Conservation (phyloP, 371 early-diverging fungal genomes). For the Choanephora cucurbitarum region DNA sequence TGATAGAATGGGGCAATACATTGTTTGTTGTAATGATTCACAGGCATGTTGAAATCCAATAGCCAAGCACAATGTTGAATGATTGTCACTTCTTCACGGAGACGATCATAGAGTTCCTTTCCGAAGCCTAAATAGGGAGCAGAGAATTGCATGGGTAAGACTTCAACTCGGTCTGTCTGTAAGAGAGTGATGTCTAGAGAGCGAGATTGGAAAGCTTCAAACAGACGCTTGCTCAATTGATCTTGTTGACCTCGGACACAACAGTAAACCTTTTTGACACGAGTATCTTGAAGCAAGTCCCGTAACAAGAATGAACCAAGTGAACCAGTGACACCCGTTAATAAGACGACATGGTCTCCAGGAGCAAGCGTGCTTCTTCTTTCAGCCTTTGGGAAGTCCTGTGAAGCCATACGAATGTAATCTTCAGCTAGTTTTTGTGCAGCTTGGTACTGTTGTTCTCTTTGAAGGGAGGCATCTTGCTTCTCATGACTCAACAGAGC, state of each 20-base stretch:
- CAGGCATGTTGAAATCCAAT: slow-evolving; percentile 35
- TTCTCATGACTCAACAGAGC: neutral
- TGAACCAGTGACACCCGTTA: slow-evolving; percentile 49
- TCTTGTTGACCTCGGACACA: slow-evolving; percentile 27
- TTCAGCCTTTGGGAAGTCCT: slow-evolving; percentile 19
- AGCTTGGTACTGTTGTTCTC: slow-evolving; percentile 7
- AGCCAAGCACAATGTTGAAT: slow-evolving; percentile 41
- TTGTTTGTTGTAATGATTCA: slow-evolving; percentile 35
- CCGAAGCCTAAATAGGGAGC: slow-evolving; percentile 30
- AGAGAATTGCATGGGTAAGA: slow-evolving; percentile 23
- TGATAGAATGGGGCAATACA: slow-evolving; percentile 38
- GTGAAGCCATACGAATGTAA: slow-evolving; percentile 21
- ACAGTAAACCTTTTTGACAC: slow-evolving; percentile 32
- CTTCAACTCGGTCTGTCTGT: slow-evolving; percentile 11
- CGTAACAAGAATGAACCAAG: slow-evolving; percentile 40
- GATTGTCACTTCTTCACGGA: slow-evolving; percentile 33
- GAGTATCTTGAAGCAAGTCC: slow-evolving; percentile 22
- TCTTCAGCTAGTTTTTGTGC: slow-evolving; percentile 11
- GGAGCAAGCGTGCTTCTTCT: neutral
- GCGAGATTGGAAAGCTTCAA: slow-evolving; percentile 28
- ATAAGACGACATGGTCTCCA: slow-evolving; percentile 22
- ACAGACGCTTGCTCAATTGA: slow-evolving; percentile 19
- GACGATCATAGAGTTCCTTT: slow-evolving; percentile 20
- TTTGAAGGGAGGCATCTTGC: neutral
- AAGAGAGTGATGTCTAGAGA: slow-evolving; percentile 16